Evolutionary conservation across 352 stramenopile species (phyloP).

Genomic region (Chrysophaeum taylorii): DNA sequence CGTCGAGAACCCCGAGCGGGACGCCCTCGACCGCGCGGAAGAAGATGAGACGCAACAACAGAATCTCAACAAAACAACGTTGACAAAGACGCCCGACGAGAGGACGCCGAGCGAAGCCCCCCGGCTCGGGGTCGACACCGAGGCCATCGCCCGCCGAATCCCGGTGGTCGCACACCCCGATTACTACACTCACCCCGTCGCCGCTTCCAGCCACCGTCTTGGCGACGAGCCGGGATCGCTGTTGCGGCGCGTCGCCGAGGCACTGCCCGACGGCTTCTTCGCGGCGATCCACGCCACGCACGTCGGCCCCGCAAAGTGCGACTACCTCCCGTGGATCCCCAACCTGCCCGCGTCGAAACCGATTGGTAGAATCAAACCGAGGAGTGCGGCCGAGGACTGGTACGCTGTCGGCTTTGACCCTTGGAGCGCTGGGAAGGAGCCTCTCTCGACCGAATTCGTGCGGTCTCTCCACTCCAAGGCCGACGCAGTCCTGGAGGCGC

Average conservation of each 20-base stretch:
- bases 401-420: slow-evolving; percentile 72
- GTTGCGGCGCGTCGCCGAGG: slow-evolving; percentile 16
- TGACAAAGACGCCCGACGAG: slow-evolving; percentile 28
- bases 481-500: slow-evolving; percentile 12
- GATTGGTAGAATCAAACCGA: slow-evolving; percentile 70
- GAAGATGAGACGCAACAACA: no score
- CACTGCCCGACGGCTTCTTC: slow-evolving; percentile 42
- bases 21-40: slow-evolving; percentile 6
- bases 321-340: slow-evolving; percentile 42
- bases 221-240: slow-evolving; percentile 18
- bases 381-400: slow-evolving; percentile 71
- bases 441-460: slow-evolving; percentile 44
- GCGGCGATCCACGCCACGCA: slow-evolving; percentile 36
- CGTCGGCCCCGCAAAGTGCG: slow-evolving; percentile 34
- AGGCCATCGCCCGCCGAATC: slow-evolving; percentile 22
- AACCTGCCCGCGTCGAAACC: slow-evolving; percentile 65
- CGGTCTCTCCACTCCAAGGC: slow-evolving; percentile 38
- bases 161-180: slow-evolving; percentile 34
- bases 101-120: not conserved
- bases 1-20: not conserved
- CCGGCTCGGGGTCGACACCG: slow-evolving; percentile 16
- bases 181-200: slow-evolving; percentile 25
- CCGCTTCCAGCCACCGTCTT: slow-evolving; percentile 23
- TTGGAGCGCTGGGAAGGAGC: slow-evolving; percentile 64
- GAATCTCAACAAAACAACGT: slow-evolving; percentile 19